A percentile compares a stretch with the other conserved stretches of the same genome.
phyloP scores from a whole-genome alignment of 176 grass and related monocot species.

The Raddia distichophylla region DNA sequence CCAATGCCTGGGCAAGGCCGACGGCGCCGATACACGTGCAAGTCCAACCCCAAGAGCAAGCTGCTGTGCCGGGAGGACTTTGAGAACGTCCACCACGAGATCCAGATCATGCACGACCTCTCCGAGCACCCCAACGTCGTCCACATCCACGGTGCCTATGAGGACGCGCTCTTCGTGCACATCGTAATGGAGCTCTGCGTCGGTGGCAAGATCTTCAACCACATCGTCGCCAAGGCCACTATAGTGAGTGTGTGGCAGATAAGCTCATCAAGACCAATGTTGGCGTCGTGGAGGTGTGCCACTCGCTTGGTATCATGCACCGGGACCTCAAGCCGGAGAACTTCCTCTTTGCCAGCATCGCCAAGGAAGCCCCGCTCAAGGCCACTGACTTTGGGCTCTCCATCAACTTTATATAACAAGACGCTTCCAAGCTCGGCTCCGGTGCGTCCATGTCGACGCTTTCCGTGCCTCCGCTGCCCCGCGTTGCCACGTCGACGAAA shows the following conservation, averaged over 20 bases:
- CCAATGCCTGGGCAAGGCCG: conserved; percentile 72
- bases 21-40: conserved; percentile 86
- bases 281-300: conserved; percentile 85
- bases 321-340: conserved; percentile 98
- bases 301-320: conserved; percentile 97
- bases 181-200: conserved; percentile 97
- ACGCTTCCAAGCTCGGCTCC: too few species aligned
- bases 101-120: conserved; percentile 99
- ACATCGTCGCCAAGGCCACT: conserved; percentile 95
- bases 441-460: too few species aligned
- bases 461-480: too few species aligned
- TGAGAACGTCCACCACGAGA: conserved; percentile 88
- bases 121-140: conserved; percentile 88
- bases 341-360: conserved; percentile 72
- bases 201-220: conserved; percentile 88
- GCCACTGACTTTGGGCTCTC: conserved; percentile 96
- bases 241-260: conserved; percentile 71
- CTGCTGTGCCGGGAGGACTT: conserved; percentile 91
- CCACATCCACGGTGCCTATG: conserved; percentile 79
- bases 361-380: conserved; percentile 87
- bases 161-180: conserved; percentile 95
- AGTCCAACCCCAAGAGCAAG: conserved; percentile 97
- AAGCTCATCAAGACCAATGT: conserved; percentile 87
- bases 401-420: too few species aligned
- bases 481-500: too few species aligned